phyloP scores from a whole-genome alignment of 345 rosid genomes.

The Zanthoxylum bungeanum region DNA sequence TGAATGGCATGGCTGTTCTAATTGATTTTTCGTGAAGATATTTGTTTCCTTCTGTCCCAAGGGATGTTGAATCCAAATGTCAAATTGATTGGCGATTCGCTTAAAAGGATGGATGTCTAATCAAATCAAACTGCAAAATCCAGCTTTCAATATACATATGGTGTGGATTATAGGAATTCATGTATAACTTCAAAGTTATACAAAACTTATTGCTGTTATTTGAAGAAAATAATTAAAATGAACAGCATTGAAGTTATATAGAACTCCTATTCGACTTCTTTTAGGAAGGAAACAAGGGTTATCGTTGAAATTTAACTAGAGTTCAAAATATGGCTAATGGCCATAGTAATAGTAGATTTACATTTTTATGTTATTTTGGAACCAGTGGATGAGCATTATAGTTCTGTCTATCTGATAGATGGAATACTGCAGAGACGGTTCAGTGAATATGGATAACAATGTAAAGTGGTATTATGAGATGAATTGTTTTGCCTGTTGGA shows the following conservation, averaged over 20 bases:
- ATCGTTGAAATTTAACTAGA: background rate
- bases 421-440: background rate
- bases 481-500: background rate
- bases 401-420: background rate
- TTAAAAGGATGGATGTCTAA: background rate
- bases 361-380: background rate
- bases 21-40: too few relatives aligned
- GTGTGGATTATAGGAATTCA: background rate
- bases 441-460: background rate
- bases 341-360: background rate
- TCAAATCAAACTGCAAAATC: background rate
- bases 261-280: background rate
- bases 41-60: background rate
- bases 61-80: background rate
- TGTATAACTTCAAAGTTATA: background rate
- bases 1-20: too few relatives aligned
- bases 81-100: background rate
- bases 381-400: background rate
- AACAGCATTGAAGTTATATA: background rate
- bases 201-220: background rate
- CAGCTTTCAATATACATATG: background rate
- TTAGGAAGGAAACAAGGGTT: background rate
- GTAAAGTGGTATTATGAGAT: background rate
- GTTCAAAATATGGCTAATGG: constrained; percentile 3
- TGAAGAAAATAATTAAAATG: background rate